These are phyloP conservation scores for Saturnispora quitensis DNA, from an alignment of 805 yeast species.

Conservation along the genomic window DNA sequence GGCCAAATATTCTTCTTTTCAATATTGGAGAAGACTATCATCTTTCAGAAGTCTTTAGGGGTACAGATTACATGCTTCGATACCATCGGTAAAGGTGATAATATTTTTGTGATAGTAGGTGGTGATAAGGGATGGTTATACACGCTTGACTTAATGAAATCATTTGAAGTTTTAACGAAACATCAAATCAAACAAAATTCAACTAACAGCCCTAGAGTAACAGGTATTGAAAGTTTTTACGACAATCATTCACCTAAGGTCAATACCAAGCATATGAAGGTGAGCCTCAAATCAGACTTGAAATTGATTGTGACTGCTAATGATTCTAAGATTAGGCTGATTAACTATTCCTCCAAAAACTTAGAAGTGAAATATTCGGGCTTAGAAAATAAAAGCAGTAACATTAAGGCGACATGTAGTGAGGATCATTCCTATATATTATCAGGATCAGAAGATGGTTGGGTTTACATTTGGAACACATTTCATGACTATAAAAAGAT, in stretches of 20 bases:
- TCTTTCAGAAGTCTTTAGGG: slow-evolving; percentile 46
- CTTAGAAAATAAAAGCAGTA: slow-evolving; percentile 57
- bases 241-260: slow-evolving; percentile 8
- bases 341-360: slow-evolving; percentile 43
- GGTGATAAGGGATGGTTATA: slow-evolving; percentile 67
- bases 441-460: slow-evolving; percentile 81
- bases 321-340: slow-evolving; percentile 68
- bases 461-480: slow-evolving; percentile 70
- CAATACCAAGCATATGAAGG: slow-evolving; percentile 13
- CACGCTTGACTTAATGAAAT: slow-evolving; percentile 47
- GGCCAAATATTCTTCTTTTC: slow-evolving; percentile 76
- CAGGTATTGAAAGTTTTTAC: slow-evolving; percentile 56
- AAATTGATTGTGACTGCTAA: slow-evolving; percentile 60
- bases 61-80: slow-evolving; percentile 67
- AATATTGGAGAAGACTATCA: slow-evolving; percentile 59
- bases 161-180: slow-evolving; percentile 35
- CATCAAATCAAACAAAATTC: slow-evolving; percentile 37
- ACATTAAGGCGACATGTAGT: slow-evolving; percentile 56
- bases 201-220: slow-evolving; percentile 50
- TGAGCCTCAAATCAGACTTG: slow-evolving; percentile 10
- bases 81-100: slow-evolving; percentile 43
- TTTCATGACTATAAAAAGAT: slow-evolving; percentile 21
- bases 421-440: slow-evolving; percentile 52
- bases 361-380: slow-evolving; percentile 70
- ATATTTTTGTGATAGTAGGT: slow-evolving; percentile 47